A percentile compares a stretch with the other conserved stretches of the same genome.
Evolutionary conservation across 2,329 filamentous ascomycete species (phyloP).

Genomic region (Cadophora sp.): DNA sequence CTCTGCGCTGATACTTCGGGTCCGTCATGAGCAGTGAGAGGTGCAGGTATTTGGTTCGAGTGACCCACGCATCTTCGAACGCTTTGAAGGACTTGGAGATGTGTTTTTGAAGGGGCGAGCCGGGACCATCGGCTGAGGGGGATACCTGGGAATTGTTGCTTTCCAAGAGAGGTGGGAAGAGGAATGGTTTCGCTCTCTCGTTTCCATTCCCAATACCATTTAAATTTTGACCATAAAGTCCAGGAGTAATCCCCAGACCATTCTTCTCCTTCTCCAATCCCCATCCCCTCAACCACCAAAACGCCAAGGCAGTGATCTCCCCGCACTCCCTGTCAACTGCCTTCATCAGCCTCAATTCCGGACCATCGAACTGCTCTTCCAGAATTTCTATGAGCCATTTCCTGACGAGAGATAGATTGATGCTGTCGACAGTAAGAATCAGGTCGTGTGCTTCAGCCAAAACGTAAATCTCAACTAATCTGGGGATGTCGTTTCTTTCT

Average conservation of each 20-base stretch:
- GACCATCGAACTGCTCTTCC: not conserved
- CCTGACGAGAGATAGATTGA: not conserved
- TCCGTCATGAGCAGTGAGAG: slow-evolving; percentile 3
- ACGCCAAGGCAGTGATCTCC: not conserved
- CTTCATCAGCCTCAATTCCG: slow-evolving; percentile 1
- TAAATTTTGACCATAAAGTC: not conserved
- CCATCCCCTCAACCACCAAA: slow-evolving; percentile 5
- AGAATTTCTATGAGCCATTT: not conserved
- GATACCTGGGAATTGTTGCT: not conserved
- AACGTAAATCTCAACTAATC: not conserved
- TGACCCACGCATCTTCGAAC: not conserved
- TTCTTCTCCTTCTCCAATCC: not conserved
- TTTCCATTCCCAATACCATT: not conserved
- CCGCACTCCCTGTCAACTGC: not conserved
- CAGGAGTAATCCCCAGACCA: not conserved
- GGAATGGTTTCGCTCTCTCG: not conserved
- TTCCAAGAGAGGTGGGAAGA: not conserved
- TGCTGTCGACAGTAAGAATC: not conserved
- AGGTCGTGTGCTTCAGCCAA: not conserved
- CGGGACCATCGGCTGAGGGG: not conserved
- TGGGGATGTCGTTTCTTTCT: not conserved
- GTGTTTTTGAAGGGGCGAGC: not conserved
- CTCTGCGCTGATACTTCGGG: not conserved
- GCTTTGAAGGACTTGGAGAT: not conserved
- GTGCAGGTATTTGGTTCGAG: not conserved